Evolutionary conservation across 2,329 filamentous ascomycete species (phyloP).

Genomic region (Cadophora gregata): DNA sequence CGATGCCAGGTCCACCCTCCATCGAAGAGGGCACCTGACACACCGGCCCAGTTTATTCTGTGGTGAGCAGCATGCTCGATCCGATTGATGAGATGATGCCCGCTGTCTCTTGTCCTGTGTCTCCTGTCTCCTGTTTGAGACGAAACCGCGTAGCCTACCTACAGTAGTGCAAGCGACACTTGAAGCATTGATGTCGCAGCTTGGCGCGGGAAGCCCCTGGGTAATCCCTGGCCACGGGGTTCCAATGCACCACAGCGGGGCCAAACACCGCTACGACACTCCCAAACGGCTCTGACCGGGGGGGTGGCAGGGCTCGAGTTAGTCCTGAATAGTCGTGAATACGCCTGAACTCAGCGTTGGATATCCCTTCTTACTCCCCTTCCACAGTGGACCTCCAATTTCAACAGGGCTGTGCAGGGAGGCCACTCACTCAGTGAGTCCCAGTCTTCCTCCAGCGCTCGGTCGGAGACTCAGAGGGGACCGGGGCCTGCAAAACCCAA

Average conservation of each 20-base stretch:
- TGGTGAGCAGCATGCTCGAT: conserved; percentile 10
- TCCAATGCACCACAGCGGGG: conserved; percentile 10
- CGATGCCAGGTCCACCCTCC: conserved; percentile 2
- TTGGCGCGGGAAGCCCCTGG: conserved; percentile 17
- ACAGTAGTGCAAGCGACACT: conserved; percentile 22
- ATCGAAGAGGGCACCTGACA: conserved; percentile 5
- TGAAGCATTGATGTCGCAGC: conserved; percentile 32
- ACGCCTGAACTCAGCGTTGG: neutral
- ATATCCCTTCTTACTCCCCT: neutral
- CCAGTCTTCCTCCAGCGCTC: conserved; percentile 12
- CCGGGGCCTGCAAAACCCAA: neutral
- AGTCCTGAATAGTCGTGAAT: neutral
- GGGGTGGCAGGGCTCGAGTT: neutral
- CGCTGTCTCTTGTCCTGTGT: neutral
- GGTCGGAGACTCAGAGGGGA: conserved; percentile 7
- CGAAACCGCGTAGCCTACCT: conserved; percentile 26
- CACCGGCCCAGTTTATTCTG: neutral
- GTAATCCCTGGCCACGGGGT: conserved; percentile 1
- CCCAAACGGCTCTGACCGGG: neutral
- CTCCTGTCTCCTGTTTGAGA: conserved; percentile 20
- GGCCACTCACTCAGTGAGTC: neutral
- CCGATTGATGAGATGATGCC: conserved; percentile 26
- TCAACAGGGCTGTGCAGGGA: conserved; percentile 15
- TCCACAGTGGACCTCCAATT: conserved; percentile 8
- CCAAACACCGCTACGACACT: conserved; percentile 3